Percentiles rank a stretch among this genome's conserved stretches.
Conservation (phyloP, 371 early-diverging fungal genomes). For the Modicella reniformis region DNA sequence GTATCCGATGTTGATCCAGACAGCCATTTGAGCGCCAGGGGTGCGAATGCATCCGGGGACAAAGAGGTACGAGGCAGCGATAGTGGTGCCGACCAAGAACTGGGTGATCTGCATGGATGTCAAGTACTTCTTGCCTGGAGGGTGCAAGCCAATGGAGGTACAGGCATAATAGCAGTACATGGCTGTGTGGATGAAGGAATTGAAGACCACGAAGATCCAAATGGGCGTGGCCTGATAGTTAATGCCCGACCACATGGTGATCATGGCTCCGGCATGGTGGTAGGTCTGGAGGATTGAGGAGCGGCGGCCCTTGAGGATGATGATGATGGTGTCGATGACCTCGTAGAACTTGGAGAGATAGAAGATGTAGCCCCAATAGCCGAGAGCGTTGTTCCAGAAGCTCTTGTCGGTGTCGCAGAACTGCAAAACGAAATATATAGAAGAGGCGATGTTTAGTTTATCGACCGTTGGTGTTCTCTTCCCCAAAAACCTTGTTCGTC, state of each 20-base stretch:
- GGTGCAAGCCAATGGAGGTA: conserved; percentile 79
- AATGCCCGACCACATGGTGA: conserved; percentile 80
- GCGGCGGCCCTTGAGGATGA: conserved; percentile 82
- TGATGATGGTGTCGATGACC: conserved; percentile 87
- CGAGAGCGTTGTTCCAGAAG: conserved; percentile 77
- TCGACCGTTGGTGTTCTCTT: neutral
- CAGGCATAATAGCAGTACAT: conserved; percentile 91
- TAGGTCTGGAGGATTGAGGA: conserved; percentile 86
- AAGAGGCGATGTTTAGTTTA: conserved; percentile 4
- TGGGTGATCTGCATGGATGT: conserved; percentile 90
- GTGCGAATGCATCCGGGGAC: conserved; percentile 72
- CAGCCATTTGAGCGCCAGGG: conserved; percentile 73
- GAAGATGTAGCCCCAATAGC: conserved; percentile 83
- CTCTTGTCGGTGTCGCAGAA: conserved; percentile 75
- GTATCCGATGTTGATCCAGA: conserved; percentile 78
- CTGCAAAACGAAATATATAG: conserved; percentile 40
- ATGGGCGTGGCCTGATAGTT: conserved; percentile 79
- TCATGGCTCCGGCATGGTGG: conserved; percentile 90
- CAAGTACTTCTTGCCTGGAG: conserved; percentile 85
- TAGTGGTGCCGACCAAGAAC: conserved; percentile 81
- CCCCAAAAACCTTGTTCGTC: conserved; percentile 8
- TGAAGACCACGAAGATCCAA: conserved; percentile 88
- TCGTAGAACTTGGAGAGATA: conserved; percentile 91
- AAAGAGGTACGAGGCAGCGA: conserved; percentile 76
- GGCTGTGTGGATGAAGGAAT: conserved; percentile 90